Percentiles rank a stretch among this genome's conserved stretches.
These are phyloP conservation scores for Straminergon stramineum DNA, from an alignment of 225 moss, liverwort and hornwort species.

Conservation along the genomic window DNA sequence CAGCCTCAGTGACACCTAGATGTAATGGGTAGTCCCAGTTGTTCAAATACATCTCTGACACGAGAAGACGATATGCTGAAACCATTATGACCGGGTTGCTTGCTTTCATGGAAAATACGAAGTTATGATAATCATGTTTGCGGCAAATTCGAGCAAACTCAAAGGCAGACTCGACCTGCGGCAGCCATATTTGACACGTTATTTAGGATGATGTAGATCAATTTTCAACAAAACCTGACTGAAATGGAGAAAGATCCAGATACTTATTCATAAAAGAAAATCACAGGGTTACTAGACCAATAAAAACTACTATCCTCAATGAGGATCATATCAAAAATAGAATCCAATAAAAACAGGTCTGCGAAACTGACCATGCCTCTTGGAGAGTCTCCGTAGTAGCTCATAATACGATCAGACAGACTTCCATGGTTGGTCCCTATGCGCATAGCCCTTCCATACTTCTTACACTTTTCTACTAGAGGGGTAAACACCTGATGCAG, in stretches of 20 bases:
- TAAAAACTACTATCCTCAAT: neutral
- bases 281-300: neutral
- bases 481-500: conserved; percentile 66
- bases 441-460: conserved; percentile 83
- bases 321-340: neutral
- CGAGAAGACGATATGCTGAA: conserved; percentile 84
- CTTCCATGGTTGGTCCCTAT: conserved; percentile 98
- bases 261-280: neutral
- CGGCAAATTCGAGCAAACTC: conserved; percentile 94
- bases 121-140: conserved; percentile 88
- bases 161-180: conserved; percentile 94
- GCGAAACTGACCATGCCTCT: conserved; percentile 71
- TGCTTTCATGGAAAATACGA: conserved; percentile 98
- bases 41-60: conserved; percentile 89
- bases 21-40: conserved; percentile 98
- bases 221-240: neutral
- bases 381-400: conserved; percentile 98
- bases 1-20: conserved; percentile 97
- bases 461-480: conserved; percentile 89
- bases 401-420: conserved; percentile 97
- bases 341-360: neutral
- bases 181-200: neutral
- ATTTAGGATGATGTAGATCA: neutral
- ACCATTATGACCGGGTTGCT: conserved; percentile 99
- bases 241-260: neutral